Base-by-base conservation (phyloP, 108 stramenopile species). In the Discostella pseudostelligera region DNA sequence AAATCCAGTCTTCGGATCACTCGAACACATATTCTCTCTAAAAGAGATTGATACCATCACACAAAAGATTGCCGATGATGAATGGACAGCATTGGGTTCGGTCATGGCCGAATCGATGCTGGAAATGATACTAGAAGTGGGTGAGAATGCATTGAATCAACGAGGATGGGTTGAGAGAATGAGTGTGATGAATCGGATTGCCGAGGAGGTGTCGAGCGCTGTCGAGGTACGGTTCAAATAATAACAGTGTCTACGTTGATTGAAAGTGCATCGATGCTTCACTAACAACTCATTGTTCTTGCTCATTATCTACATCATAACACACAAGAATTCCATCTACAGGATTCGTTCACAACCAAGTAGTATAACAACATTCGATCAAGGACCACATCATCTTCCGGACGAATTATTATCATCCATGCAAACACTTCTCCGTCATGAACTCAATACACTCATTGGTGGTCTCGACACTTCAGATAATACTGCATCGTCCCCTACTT, bases 61-160 rank as follows among this genome's bases (percentile, higher is more conserved):
- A 5, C 36, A 36, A 8, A 74, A 56, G 56, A 58, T 74, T 43
- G 59, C 49, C 9, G 55, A 67, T 25, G 73, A 74, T 49, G 73
- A 74, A 37, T 74, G 73, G 73, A 62, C 44, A 44, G 73, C 65
- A 13, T 22, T 74, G 12, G 73, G 73, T 13, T 64, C 66, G 25
- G 60, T 65, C 4, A 62, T 74, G 26, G 73, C 73, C 32, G 65
- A 74, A 25, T 21, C 50, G 0, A 59, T 74, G 57, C 49, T 64
- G 17, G 73, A 74, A 42, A 67, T 50, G 37, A 58, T 74, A 37
- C 29, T 74, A 13, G 73, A 74, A 45, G 65, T 74, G n/a, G 46
- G 73, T 28, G 60, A 48, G 13, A 59, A 62, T 8, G 65, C 65
- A 10, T 35, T 74, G 19, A 59, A 47, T 14, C 32, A 51, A 29